Percentiles rank a stretch among this genome's conserved stretches.
Conservation (phyloP, 306 rosid genomes). For the Fagus crenata region DNA sequence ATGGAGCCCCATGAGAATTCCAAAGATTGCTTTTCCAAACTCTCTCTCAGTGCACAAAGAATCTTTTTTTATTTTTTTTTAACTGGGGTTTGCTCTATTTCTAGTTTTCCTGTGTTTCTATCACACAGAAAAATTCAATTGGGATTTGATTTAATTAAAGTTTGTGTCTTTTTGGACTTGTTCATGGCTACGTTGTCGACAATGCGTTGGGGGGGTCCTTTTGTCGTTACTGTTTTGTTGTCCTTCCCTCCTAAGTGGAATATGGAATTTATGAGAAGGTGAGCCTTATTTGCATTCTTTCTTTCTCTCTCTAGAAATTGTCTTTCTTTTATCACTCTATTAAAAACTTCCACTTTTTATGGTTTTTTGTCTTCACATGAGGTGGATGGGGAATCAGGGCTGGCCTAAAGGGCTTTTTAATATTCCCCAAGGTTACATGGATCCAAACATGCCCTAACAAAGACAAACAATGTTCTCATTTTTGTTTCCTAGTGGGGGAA, state of each 20-base stretch:
- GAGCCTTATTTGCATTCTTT: conserved; percentile 21
- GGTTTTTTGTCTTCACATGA: conserved; percentile 47
- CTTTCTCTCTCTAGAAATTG: conserved; percentile 24
- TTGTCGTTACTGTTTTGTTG: conserved; percentile 70
- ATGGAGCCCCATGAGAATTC: conserved; percentile 39
- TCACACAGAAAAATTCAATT: conserved; percentile 29
- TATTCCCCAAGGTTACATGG: conserved; percentile 49
- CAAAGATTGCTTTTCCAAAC: conserved; percentile 40
- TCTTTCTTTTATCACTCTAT: conserved; percentile 24
- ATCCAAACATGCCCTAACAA: conserved; percentile 67
- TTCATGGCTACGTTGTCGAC: conserved; percentile 67
- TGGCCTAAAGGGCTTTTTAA: conserved; percentile 32
- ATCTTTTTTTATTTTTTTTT: neutral
- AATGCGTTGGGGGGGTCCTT: conserved; percentile 56
- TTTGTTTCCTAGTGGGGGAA: conserved; percentile 54
- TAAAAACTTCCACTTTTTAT: conserved; percentile 25
- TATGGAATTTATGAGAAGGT: conserved; percentile 49
- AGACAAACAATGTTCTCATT: conserved; percentile 52
- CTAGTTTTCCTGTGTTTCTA: conserved; percentile 23
- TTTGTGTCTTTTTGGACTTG: conserved; percentile 33
- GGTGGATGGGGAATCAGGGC: conserved; percentile 66
- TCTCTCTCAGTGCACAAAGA: conserved; percentile 15
- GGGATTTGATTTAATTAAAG: conserved; percentile 31
- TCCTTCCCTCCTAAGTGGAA: conserved; percentile 59
- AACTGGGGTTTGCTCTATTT: conserved; percentile 3